Base-by-base conservation (phyloP, 2,329 filamentous ascomycete species). In the Diaporthe aspalathi region DNA sequence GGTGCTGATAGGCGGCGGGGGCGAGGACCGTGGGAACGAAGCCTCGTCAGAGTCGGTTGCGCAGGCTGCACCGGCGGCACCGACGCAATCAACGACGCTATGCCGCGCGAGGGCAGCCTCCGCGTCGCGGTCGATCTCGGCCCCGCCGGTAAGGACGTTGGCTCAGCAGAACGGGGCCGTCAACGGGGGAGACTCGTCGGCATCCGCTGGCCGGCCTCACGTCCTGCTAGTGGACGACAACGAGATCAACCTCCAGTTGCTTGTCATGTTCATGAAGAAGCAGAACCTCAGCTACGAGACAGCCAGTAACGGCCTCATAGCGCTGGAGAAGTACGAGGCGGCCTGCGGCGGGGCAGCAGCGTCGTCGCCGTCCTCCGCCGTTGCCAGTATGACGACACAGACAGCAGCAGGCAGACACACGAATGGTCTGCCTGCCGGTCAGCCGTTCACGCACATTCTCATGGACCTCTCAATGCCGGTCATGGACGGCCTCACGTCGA, bases 391-490 rank as follows among this genome's bases (percentile, higher is more conserved):
- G 24, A 29, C 49, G 14, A 29, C 54, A 9, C 1, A 20, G 3
- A 16, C n/a, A 2, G 17, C 35, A 5, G 17, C n/a, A 12, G 16
- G 35, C 12, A 35, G 35, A 17, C 14, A 27, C 24, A 27, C 24
- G 16, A 27, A 20, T 5, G 43, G 24, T 20, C 40, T 47, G 40
- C 24, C 40, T 3, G 24, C 9, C n/a, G 20, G 1, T 17, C 67
- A 8, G 56, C 73, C 43, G 69, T 83, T 83, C 49, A 79, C 80
- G 62, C 81, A 78, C 29, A 73, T 83, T 2, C 75, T 83, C 1
- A 83, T 83, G 81, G 87, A 89, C 73, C 83, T 88, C 8, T 85
- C 82, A 76, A 89, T 89, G 88, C 87, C 87, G 0, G 80, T 88
- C 5, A 84, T 89, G 74, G 83, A 89, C 73, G 85, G 85, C 0